A percentile compares a stretch with the other conserved stretches of the same genome.
phyloP scores from a whole-genome alignment of 2,329 filamentous ascomycete genomes.

The Ophiostoma sp. region DNA sequence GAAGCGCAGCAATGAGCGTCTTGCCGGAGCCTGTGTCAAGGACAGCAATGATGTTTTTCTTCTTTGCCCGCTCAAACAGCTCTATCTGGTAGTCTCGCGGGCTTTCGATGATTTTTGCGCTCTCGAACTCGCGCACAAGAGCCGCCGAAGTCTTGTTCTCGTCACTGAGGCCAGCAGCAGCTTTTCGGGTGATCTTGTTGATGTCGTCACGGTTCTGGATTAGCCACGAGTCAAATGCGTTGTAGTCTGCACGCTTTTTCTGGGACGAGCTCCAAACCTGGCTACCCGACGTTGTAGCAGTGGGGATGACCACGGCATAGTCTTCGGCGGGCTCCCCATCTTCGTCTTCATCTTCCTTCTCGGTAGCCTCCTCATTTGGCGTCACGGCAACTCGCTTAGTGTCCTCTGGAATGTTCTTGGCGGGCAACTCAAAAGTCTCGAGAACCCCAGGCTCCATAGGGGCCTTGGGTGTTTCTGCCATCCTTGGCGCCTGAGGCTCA shows the following conservation, averaged over 20 bases:
- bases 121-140: constrained; percentile 37
- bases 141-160: constrained; percentile 34
- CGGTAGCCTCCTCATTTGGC: neutral
- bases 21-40: constrained; percentile 94
- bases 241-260: constrained; percentile 46
- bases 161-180: constrained; percentile 30
- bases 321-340: constrained; percentile 8
- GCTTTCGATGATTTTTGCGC: constrained; percentile 59
- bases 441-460: neutral
- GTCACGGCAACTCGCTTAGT: neutral
- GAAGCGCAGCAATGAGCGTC: constrained; percentile 86
- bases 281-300: neutral
- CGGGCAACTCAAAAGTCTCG: neutral
- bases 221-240: constrained; percentile 45
- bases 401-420: neutral
- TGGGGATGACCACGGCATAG: neutral
- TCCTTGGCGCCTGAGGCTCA: no score
- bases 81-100: constrained; percentile 90
- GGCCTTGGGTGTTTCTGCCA: neutral
- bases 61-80: constrained; percentile 80
- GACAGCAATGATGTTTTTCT: constrained; percentile 84
- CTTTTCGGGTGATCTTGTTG: constrained; percentile 27
- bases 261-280: constrained; percentile 35
- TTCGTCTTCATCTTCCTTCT: neutral
- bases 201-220: constrained; percentile 37